Evolutionary conservation across 1,284 basidiomycete genomes (phyloP).

Genomic region (Sporisorium iseilematis-ciliati): DNA sequence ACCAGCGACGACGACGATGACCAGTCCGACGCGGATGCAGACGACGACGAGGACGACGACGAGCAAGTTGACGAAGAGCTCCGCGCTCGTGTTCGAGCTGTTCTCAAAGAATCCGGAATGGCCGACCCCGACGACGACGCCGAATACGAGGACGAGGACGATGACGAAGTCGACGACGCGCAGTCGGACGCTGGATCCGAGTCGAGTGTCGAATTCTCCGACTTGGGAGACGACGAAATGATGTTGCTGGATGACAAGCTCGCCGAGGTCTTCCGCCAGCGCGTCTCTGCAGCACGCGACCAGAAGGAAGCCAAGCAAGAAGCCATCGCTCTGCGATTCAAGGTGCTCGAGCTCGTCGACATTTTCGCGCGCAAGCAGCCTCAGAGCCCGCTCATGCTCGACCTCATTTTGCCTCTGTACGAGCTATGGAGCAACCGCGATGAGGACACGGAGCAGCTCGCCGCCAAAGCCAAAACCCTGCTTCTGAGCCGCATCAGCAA

Average conservation of each 20-base stretch:
- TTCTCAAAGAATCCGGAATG: constrained; percentile 80
- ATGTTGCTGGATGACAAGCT: constrained; percentile 93
- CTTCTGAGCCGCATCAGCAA: constrained; percentile 81
- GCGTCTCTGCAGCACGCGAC: constrained; percentile 74
- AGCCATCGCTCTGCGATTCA: constrained; percentile 86
- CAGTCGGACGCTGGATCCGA: constrained; percentile 45
- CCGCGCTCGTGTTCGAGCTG: constrained; percentile 81
- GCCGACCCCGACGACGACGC: constrained; percentile 72
- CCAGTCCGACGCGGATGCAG: constrained; percentile 74
- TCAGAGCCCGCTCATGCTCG: constrained; percentile 75
- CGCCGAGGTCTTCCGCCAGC: constrained; percentile 84
- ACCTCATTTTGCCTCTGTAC: constrained; percentile 81
- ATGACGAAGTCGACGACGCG: constrained; percentile 53
- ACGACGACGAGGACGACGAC: constrained; percentile 72
- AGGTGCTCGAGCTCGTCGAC: constrained; percentile 91
- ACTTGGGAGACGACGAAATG: constrained; percentile 87
- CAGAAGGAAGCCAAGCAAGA: constrained; percentile 62
- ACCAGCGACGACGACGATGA: constrained; percentile 54
- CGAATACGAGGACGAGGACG: constrained; percentile 70
- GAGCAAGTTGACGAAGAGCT: constrained; percentile 75
- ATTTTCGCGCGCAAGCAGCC: constrained; percentile 83
- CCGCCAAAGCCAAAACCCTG: constrained; percentile 85
- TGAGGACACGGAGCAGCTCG: constrained; percentile 75
- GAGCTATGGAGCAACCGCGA: constrained; percentile 73
- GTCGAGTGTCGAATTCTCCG: constrained; percentile 51